Base-by-base conservation (phyloP, 2,329 filamentous ascomycete species). In the Phialemoniopsis sp. region DNA sequence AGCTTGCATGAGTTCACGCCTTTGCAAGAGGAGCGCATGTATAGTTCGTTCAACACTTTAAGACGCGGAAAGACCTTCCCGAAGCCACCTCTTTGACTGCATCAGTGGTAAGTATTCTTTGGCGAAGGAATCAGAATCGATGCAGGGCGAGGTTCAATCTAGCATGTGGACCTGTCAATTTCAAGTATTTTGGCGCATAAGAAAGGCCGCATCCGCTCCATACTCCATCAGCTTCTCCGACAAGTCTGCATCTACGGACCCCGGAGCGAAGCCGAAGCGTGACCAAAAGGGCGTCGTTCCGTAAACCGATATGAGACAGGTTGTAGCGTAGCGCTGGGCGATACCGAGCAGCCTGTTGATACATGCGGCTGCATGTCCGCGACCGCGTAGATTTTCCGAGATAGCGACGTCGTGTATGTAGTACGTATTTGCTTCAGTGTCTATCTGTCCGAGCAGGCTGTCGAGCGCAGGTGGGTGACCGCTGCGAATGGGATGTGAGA, bases 341-440 rank as follows among this genome's bases (percentile, higher is more conserved):
- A 58, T 38, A 1, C 15, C 36, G 4, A 60, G 41, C 2, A 59
- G 41, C 21, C 30, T 55, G 4, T 40, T n/a, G 4, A 63, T 43
- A 13, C 45, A 45, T 13, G 49, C 41, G 1, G 37, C 38, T 5
- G 58, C 61, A 8, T 46, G 42, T 2, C 60, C 58, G 3, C 34
- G 39, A 1, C 57, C 55, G 10, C 59, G 56, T 4, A 50, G 42
- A 13, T 29, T 34, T 1, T 53, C 52, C 9, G 60, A 40, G 28
- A 66, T 44, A 15, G 54, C 60, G 6, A 66, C 36, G 40, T 64
- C 61, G 43, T 64, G 62, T 14, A 66, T 57, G 42, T 64, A 64
- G 37, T 59, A 64, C 44, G 61, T 55, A 38, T 61, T 50, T 14
- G 57, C 59, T 7, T 56, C 48, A 2, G 37, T 19, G 2, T 54